Evolutionary conservation across 2,329 filamentous ascomycete species (phyloP), one percentile per base, ranked within the genome.

Genomic region (Colletotrichum sp.): DNA sequence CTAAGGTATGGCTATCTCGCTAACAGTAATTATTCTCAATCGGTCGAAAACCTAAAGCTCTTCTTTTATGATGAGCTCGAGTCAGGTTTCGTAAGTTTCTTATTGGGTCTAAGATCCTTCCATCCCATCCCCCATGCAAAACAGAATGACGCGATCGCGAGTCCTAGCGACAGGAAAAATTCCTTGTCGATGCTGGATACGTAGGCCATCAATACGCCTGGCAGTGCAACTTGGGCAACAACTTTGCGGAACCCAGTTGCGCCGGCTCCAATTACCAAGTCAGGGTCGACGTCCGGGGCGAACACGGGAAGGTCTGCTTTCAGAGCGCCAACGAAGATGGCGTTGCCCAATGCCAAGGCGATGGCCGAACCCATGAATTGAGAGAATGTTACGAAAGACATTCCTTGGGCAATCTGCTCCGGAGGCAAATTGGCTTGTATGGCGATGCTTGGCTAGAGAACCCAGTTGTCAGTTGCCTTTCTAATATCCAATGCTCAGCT

Each of bases 61-160:
- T n/a, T 15, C 57, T 16, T 12, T 21, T 6, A 44, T 26, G 7
- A 64, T 12, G 39, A n/a, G 26, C 44, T 39, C 52, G 71, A 66
- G 65, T 74, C 75, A 66, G 21, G 79, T 44, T 30, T 79, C 34
- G 30, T 24, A 18, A 52, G 26, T 21, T 55, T 57, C 32, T 78
- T 71, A 74, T 83, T 84, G 77, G 86, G 85, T 55, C 87, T 84
- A 34, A 89, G 82, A 76, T 87, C 85, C 24, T 84, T 85, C 83
- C 86, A 89, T 2, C 88, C 89, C 78, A 90, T 83, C 0, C 87
- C 88, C 78, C 85, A 87, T 2, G 83, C 80, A 7, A 83, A 81
- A 3, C 86, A 34, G 24, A 89, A 84, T 70, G 81, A 79, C 7
- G 69, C 78, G 32, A 78, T 79, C 6, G 82, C 80, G 16, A 83